These are phyloP conservation scores for Capniomyces stellatus DNA, from an alignment of 371 early-diverging fungal species.

Conservation along the genomic window DNA sequence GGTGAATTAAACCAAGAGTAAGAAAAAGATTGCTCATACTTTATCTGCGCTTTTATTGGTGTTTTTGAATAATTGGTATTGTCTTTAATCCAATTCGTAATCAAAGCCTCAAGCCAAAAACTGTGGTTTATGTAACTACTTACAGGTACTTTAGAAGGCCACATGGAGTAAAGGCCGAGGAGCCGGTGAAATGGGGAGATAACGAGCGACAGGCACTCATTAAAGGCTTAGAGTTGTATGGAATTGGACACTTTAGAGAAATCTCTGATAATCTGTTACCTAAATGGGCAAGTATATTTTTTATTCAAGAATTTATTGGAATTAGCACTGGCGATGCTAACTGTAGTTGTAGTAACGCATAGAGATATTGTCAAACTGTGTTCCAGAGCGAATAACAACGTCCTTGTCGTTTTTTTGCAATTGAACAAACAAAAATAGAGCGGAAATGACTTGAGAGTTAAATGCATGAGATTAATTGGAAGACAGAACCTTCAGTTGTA, in stretches of 20 bases:
- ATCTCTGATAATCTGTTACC: conserved; percentile 62
- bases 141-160: conserved; percentile 65
- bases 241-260: conserved; percentile 75
- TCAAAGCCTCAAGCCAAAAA: too few species aligned
- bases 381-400: too few species aligned
- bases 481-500: conserved; percentile 76
- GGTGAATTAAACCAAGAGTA: conserved; percentile 80
- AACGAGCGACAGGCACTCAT: conserved; percentile 52
- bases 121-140: not conserved
- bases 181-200: conserved; percentile 55
- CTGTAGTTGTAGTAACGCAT: too few species aligned
- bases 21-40: conserved; percentile 2
- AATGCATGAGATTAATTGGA: conserved; percentile 66
- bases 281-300: conserved; percentile 42
- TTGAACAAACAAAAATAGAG: too few species aligned
- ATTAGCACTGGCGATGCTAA: too few species aligned
- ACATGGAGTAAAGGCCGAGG: conserved; percentile 23
- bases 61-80: too few species aligned
- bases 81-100: too few species aligned
- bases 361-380: too few species aligned
- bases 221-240: conserved; percentile 63
- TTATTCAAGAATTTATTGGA: too few species aligned
- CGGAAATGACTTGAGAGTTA: conserved; percentile 65
- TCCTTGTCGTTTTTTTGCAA: too few species aligned
- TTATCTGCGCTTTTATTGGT: too few species aligned